Evolutionary conservation across 169 alveolate species (phyloP).

Genomic region (Plasmodium gonderi): DNA sequence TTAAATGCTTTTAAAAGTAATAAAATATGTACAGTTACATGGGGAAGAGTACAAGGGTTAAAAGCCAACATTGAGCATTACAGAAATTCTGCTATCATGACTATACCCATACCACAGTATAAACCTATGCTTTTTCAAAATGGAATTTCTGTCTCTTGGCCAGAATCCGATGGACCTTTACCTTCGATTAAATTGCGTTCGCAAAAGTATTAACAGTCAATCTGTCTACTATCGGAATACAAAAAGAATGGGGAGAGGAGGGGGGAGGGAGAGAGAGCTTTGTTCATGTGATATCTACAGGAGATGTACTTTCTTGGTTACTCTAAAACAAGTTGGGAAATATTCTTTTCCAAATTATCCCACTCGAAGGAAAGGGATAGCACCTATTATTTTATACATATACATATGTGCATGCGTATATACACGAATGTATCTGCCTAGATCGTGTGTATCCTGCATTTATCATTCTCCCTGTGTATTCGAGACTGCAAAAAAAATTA

Average conservation of each 20-base stretch:
- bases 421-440: background rate
- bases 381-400: too few relatives aligned
- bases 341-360: too few relatives aligned
- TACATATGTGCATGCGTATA: background rate
- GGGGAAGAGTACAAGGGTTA: constrained; percentile 81
- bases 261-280: too few relatives aligned
- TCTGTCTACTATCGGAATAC: background rate
- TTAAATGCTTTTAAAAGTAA: constrained; percentile 76
- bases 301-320: too few relatives aligned
- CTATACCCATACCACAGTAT: constrained; percentile 77
- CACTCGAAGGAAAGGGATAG: too few relatives aligned
- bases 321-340: too few relatives aligned
- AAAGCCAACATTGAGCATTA: constrained; percentile 77
- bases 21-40: constrained; percentile 75
- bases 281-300: too few relatives aligned
- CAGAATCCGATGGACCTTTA: constrained; percentile 77
- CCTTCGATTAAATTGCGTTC: constrained; percentile 76
- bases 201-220: constrained; percentile 16
- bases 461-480: too few relatives aligned
- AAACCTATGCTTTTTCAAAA: constrained; percentile 78
- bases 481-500: too few relatives aligned
- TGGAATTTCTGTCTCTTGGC: constrained; percentile 77
- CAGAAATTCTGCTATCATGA: constrained; percentile 79
- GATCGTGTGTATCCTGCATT: too few relatives aligned
- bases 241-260: too few relatives aligned